phyloP scores from a whole-genome alignment of 2,329 filamentous ascomycete species.

The Cladophialophora bantiana region DNA sequence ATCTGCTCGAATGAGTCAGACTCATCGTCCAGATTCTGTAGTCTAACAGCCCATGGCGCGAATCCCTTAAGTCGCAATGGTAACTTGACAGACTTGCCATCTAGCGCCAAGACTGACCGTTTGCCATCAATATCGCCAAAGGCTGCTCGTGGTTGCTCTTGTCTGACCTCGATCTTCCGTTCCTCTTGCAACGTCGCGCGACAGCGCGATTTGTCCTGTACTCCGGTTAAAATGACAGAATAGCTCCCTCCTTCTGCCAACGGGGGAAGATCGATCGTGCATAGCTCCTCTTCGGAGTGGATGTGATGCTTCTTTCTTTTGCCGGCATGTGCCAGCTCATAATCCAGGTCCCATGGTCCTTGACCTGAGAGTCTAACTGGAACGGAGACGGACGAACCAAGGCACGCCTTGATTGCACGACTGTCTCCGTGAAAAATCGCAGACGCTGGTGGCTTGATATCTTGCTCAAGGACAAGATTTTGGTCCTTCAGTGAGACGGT shows the following conservation, averaged over 20 bases:
- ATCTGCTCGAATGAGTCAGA: conserved; percentile 55
- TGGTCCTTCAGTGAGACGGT: conserved; percentile 67
- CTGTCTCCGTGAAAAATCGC: conserved; percentile 70
- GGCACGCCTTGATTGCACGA: conserved; percentile 71
- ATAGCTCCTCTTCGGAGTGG: conserved; percentile 67
- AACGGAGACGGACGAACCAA: conserved; percentile 79
- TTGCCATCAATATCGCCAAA: conserved; percentile 88
- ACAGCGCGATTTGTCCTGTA: conserved; percentile 86
- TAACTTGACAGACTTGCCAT: conserved; percentile 74
- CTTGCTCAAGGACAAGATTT: conserved; percentile 76
- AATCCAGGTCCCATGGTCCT: conserved; percentile 86
- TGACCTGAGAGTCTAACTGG: conserved; percentile 81
- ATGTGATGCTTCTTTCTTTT: conserved; percentile 75
- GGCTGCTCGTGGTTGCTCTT: conserved; percentile 83
- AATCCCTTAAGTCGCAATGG: conserved; percentile 87
- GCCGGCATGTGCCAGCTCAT: conserved; percentile 89
- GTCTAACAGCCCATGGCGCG: conserved; percentile 78
- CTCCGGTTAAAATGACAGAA: conserved; percentile 80
- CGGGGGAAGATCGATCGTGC: conserved; percentile 76
- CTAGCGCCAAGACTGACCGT: conserved; percentile 75
- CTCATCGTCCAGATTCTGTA: conserved; percentile 65
- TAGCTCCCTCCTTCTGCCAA: conserved; percentile 88
- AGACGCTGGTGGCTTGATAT: conserved; percentile 90
- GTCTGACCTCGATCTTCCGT: conserved; percentile 82
- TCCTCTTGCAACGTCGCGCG: conserved; percentile 86